A percentile compares a stretch with the other conserved stretches of the same genome.
These are phyloP conservation scores for Pouteria campechiana DNA, from an alignment of 179 eudicot genomes.

Conservation along the genomic window DNA sequence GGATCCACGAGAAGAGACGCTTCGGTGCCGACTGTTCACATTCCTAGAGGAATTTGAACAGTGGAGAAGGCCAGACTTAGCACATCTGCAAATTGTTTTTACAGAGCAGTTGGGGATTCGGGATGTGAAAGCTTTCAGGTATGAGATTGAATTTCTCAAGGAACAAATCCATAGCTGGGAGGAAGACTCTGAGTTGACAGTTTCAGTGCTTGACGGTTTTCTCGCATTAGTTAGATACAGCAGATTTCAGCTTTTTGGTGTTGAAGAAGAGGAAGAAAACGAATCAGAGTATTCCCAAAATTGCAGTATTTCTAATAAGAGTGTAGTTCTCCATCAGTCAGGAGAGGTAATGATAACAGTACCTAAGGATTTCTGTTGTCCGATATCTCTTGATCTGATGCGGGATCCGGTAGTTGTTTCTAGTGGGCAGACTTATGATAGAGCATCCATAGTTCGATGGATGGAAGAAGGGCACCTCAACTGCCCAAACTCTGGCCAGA, in stretches of 20 bases:
- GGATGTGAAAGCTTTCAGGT: slow-evolving; percentile 32
- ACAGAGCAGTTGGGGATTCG: slow-evolving; percentile 34
- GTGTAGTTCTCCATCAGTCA: slow-evolving; percentile 35
- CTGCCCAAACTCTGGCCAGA: slow-evolving; percentile 88
- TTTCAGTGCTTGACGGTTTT: slow-evolving; percentile 53
- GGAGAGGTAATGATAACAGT: slow-evolving; percentile 44
- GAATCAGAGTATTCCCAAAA: slow-evolving; percentile 13
- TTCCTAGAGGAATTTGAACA: slow-evolving; percentile 51
- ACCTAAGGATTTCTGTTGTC: slow-evolving; percentile 85
- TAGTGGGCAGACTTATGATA: slow-evolving; percentile 86
- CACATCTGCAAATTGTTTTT: slow-evolving; percentile 37
- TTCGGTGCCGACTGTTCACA: slow-evolving; percentile 36
- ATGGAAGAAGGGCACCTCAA: slow-evolving; percentile 75
- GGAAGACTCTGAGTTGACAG: slow-evolving; percentile 58
- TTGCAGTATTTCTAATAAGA: slow-evolving; percentile 31
- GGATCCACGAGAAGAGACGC: slow-evolving; percentile 47
- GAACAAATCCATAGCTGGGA: slow-evolving; percentile 68
- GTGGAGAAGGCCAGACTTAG: slow-evolving; percentile 26
- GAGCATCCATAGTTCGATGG: slow-evolving; percentile 68
- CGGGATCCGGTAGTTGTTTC: slow-evolving; percentile 71
- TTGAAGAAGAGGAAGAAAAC: slow-evolving; percentile 57
- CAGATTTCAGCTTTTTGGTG: slow-evolving; percentile 62
- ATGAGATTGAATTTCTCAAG: slow-evolving; percentile 77
- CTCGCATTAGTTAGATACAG: slow-evolving; percentile 56
- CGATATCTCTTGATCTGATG: slow-evolving; percentile 87